A percentile compares a stretch with the other conserved stretches of the same genome.
These are phyloP conservation scores for Zasmidium cellare DNA, from an alignment of 2,329 filamentous ascomycete genomes.

Conservation along the genomic window DNA sequence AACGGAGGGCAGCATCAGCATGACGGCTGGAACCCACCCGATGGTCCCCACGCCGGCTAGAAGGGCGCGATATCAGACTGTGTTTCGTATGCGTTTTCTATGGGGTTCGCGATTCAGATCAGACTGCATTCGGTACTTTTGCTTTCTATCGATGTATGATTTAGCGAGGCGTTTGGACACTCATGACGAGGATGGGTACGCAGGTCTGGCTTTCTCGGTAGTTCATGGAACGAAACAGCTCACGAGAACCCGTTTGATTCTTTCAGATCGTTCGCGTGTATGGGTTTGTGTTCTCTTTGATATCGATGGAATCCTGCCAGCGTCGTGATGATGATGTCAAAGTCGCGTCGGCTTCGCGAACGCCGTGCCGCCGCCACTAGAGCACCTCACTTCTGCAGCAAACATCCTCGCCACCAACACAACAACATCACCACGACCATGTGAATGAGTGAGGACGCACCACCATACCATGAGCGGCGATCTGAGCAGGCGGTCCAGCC, in stretches of 20 bases:
- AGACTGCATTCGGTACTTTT: neutral
- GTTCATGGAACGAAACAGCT: too few species aligned
- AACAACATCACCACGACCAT: neutral
- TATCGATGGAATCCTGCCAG: neutral
- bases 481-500: constrained; percentile 20
- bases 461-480: constrained; percentile 14
- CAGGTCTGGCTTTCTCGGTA: too few species aligned
- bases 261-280: neutral
- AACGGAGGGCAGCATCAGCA: too few species aligned
- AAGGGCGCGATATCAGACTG: too few species aligned
- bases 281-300: neutral
- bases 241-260: too few species aligned
- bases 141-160: neutral
- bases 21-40: too few species aligned
- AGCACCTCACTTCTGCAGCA: neutral
- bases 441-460: neutral
- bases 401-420: neutral
- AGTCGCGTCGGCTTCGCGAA: neutral
- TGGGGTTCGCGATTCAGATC: neutral
- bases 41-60: too few species aligned
- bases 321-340: neutral
- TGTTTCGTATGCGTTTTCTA: too few species aligned
- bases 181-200: neutral
- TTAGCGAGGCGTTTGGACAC: neutral
- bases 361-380: neutral